Evolutionary conservation across 2,329 filamentous ascomycete genomes (phyloP).

Genomic region (Exserohilum turcica): DNA sequence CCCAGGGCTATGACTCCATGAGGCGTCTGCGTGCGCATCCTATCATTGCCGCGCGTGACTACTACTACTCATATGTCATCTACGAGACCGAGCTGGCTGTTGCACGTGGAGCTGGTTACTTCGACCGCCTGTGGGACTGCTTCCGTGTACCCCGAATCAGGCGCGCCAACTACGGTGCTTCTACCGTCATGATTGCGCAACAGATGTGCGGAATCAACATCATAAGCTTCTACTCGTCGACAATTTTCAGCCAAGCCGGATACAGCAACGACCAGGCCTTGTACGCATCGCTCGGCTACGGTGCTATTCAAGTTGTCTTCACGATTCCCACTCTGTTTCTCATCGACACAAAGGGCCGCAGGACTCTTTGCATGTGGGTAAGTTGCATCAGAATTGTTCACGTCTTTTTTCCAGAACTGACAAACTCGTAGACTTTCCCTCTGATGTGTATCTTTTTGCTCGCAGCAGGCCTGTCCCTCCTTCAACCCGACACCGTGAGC

Average conservation of each 20-base stretch:
- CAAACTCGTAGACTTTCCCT: constrained; percentile 35
- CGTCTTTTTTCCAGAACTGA: background rate
- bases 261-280: constrained; percentile 36
- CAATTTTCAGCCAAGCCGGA: constrained; percentile 66
- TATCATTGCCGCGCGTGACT: constrained; percentile 45
- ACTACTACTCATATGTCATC: constrained; percentile 47
- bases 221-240: constrained; percentile 78
- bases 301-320: constrained; percentile 44
- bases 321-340: constrained; percentile 47
- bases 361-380: constrained; percentile 36
- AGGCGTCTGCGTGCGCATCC: constrained; percentile 45
- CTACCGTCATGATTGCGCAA: constrained; percentile 49
- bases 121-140: constrained; percentile 54
- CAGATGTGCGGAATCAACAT: constrained; percentile 65
- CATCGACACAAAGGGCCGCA: constrained; percentile 48
- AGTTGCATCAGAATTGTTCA: background rate
- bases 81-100: constrained; percentile 44
- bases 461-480: constrained; percentile 43
- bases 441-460: constrained; percentile 46
- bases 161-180: constrained; percentile 47
- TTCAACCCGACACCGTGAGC: constrained; percentile 26
- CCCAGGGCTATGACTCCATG: constrained; percentile 57
- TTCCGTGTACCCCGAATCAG: constrained; percentile 50
- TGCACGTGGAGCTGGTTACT: constrained; percentile 44
- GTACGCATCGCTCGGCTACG: constrained; percentile 46